Base-by-base conservation (phyloP, 139 green algal genomes). In the Haematococcus lacustris region DNA sequence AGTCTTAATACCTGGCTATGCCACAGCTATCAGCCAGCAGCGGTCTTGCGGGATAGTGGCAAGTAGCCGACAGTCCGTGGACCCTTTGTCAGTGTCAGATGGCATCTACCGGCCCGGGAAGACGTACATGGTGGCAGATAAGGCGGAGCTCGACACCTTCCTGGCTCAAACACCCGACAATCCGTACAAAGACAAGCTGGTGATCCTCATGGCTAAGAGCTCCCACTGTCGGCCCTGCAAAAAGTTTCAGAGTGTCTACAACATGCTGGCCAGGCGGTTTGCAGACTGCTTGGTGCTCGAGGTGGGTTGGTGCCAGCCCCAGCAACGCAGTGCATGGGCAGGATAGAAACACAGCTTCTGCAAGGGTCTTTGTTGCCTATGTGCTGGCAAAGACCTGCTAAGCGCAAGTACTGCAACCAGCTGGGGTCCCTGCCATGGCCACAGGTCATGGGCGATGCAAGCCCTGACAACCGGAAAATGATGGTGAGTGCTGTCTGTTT, bases 181-280 rank as follows among this genome's bases (percentile, higher is more conserved):
- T 3, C 25, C 5, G 60, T 30, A 40, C 60, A 51, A 70, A 38
- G 25, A 21, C 37, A 51, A 70, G 38, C 64, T 68, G 50, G 13
- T n/a, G 33, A 51, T 71, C 5, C 28, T 72, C 13, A 33, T 4
- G n/a, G 77, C 87, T n/a, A 76, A 71, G 57, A 59, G 76, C n/a
- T 92, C 76, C 3, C 76, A 81, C 40, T 81, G 86, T 73, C 70
- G 87, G 13, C 88, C 88, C 5, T 93, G 88, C 86, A 93, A 92
- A 74, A 81, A 63, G 34, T 82, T 82, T 38, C 32, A 33, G 32
- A 51, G 7, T 1, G 68, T 41, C 35, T 77, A 77, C 63, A 13
- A 40, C 3, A 3, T 25, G 17, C 37, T 79, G 32, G 77, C 72
- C 21, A 32, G 68, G 28, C 67, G 68, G 6, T 82, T 76, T 30